phyloP scores from a whole-genome alignment of 495 filamentous ascomycete genomes.

The Xylaria telfairii region DNA sequence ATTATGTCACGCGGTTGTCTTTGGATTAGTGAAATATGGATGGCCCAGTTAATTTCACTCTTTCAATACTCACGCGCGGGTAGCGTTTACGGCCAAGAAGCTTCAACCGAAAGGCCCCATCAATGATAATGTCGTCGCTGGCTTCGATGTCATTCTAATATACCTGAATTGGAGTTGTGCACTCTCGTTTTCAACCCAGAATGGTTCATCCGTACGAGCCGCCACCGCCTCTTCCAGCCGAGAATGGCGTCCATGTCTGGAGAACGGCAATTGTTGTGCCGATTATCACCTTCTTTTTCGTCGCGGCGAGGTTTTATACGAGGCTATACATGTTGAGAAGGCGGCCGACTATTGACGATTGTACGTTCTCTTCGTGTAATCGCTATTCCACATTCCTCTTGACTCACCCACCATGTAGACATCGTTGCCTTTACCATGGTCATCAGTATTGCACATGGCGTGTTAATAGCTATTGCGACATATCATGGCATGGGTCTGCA shows the following conservation, averaged over 20 bases:
- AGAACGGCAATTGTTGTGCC: conserved; percentile 40
- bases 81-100: conserved; percentile 6
- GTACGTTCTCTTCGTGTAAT: conserved; percentile 25
- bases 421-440: conserved; percentile 39
- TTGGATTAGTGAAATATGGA: not conserved
- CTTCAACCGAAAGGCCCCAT: conserved; percentile 4
- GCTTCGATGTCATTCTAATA: conserved; percentile 19
- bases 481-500: conserved; percentile 43
- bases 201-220: conserved; percentile 31
- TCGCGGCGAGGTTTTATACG: conserved; percentile 39
- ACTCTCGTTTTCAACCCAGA: conserved; percentile 10
- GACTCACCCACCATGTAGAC: conserved; percentile 28
- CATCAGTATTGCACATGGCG: conserved; percentile 35
- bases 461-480: conserved; percentile 36
- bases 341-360: conserved; percentile 34
- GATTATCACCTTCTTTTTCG: conserved; percentile 39
- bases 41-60: not conserved
- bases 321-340: conserved; percentile 32
- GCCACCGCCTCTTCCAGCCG: conserved; percentile 35
- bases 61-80: conserved; percentile 7
- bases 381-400: not conserved
- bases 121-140: conserved; percentile 16
- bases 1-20: not conserved
- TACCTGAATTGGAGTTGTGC: conserved; percentile 13
- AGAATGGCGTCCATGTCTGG: conserved; percentile 41